A percentile compares a stretch with the other conserved stretches of the same genome.
Conservation (phyloP, 192 early-diverging fungal species). For the Mycoemilia scoparia region DNA sequence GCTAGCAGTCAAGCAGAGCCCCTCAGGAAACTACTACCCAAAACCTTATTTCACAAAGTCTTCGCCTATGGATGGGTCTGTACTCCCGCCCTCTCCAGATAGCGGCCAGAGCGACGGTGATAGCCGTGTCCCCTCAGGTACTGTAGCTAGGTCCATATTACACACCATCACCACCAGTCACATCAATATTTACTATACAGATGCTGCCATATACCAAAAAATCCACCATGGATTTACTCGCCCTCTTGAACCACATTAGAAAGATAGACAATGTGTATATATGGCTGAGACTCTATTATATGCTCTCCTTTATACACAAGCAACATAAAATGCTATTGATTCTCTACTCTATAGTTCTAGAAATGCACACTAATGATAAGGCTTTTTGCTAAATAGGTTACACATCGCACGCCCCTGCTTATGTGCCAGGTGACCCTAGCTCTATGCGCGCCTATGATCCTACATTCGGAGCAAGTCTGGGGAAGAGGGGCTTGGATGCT, state of each 20-base stretch:
- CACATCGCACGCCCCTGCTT: conserved; percentile 9
- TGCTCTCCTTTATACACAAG: conserved; percentile 6
- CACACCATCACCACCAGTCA: too few relatives aligned
- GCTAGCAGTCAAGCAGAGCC: conserved; percentile 11
- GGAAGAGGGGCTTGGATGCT: conserved; percentile 23
- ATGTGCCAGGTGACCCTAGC: conserved; percentile 17
- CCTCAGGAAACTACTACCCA: neutral
- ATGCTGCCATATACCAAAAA: too few relatives aligned
- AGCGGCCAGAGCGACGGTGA: too few relatives aligned
- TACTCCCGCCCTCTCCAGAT: too few relatives aligned
- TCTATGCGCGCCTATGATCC: conserved; percentile 3
- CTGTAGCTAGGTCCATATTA: too few relatives aligned
- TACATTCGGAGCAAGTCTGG: neutral
- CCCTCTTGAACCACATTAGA: too few relatives aligned
- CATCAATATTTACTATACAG: too few relatives aligned
- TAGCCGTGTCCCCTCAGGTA: neutral
- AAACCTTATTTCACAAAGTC: too few relatives aligned
- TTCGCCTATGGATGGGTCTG: too few relatives aligned
- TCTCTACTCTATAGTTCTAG: neutral
- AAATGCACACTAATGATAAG: neutral
- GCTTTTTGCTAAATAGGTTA: neutral
- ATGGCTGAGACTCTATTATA: conserved; percentile 2
- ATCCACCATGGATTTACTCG: too few relatives aligned
- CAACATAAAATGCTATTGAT: conserved; percentile 4
- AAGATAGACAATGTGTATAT: too few relatives aligned